A percentile compares a stretch with the other conserved stretches of the same genome.
Conservation (phyloP, 305 asterid species). For the Fraxinus platypoda region DNA sequence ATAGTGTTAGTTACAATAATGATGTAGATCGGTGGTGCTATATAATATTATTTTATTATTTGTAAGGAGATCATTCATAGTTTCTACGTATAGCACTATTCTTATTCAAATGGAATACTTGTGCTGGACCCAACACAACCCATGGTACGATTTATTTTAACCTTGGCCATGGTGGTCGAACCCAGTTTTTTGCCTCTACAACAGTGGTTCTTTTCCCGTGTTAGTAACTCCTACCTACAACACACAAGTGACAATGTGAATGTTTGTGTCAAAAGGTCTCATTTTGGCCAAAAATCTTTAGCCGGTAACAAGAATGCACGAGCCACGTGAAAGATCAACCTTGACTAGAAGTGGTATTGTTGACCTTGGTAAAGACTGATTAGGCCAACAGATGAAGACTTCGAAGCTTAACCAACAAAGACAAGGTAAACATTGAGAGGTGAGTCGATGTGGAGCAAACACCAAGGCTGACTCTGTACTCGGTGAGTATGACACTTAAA, state of each 20-base stretch:
- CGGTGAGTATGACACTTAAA: not conserved
- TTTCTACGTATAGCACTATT: not conserved
- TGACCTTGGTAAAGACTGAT: not conserved
- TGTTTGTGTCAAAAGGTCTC: not conserved
- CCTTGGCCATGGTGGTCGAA: not conserved
- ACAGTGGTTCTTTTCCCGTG: not conserved
- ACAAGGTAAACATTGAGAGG: not conserved
- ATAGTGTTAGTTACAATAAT: not conserved
- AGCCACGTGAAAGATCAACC: not conserved
- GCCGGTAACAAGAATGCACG: not conserved
- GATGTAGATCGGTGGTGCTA: no score
- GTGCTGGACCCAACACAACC: not conserved
- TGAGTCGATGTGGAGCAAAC: not conserved
- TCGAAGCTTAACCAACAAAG: not conserved
- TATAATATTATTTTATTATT: no score
- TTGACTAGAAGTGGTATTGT: not conserved
- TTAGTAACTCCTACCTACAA: not conserved
- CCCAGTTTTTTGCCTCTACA: not conserved
- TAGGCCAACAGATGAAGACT: not conserved
- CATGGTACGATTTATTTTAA: not conserved
- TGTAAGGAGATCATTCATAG: not conserved
- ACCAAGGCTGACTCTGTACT: not conserved
- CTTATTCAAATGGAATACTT: not conserved
- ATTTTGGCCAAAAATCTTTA: not conserved
- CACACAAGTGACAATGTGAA: not conserved